A percentile compares a stretch with the other conserved stretches of the same genome.
Evolutionary conservation across 2,329 filamentous ascomycete species (phyloP).

Genomic region (Colletotrichum aenigma): DNA sequence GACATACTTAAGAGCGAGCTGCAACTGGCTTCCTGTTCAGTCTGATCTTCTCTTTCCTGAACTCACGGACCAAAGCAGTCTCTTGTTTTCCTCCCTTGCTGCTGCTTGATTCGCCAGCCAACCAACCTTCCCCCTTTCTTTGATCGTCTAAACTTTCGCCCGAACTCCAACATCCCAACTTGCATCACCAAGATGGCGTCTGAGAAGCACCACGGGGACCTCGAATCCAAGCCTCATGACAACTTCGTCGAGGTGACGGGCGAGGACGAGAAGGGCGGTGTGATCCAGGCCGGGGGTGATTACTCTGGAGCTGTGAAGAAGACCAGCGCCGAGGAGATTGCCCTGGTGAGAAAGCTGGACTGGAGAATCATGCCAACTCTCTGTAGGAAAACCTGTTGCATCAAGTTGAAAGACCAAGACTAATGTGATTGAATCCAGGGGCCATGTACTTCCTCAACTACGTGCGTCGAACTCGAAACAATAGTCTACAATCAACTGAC

Average conservation of each 20-base stretch:
- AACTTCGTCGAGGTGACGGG: conserved; percentile 26
- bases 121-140: not conserved
- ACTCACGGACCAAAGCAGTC: not conserved
- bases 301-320: conserved; percentile 39
- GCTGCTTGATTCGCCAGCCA: not conserved
- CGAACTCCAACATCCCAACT: not conserved
- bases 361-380: conserved; percentile 43
- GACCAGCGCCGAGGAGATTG: conserved; percentile 35
- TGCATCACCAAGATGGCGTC: not conserved
- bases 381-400: conserved; percentile 23
- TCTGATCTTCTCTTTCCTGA: not conserved
- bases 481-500: not conserved
- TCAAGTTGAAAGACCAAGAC: not conserved
- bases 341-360: conserved; percentile 40
- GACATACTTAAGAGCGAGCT: not conserved
- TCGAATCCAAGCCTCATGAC: conserved; percentile 28
- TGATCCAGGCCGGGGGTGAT: conserved; percentile 28
- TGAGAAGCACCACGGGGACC: conserved; percentile 13
- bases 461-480: conserved; percentile 20
- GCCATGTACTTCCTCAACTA: conserved; percentile 45
- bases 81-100: not conserved
- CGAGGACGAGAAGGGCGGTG: conserved; percentile 24
- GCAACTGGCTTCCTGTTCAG: not conserved
- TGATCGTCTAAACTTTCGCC: not conserved
- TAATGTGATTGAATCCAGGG: not conserved